Evolutionary conservation across 345 rosid genomes (phyloP), one percentile per base, ranked within the genome.

Genomic region (Erodium maritimum): DNA sequence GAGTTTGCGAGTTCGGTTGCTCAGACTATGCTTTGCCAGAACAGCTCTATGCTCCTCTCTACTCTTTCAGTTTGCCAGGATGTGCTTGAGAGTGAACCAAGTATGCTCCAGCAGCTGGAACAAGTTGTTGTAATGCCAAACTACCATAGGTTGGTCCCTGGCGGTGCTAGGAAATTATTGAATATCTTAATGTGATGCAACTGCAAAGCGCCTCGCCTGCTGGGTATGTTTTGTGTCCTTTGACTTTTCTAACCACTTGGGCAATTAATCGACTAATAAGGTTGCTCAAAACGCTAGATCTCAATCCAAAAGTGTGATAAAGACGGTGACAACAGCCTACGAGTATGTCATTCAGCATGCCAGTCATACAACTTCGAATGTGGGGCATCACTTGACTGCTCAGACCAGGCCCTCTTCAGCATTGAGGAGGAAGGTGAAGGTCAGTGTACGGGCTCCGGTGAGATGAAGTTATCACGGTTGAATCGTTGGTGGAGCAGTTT

Each of bases 1-100:
- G 99, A 48, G 95, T 87, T 73, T 93, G 99, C 20, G 99, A 93
- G 69, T 93, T 93, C 61, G 91, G 97, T 25, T 93, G 99, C 89
- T 93, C 99, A 13, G 99, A 93, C 74, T 93, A 93, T 68, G 96
- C 97, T 90, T 24, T 94, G 99, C 69, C 99, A 90, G 73, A 94
- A 90, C 74, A 94, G 95, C 82, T 87, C 96, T 52, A 67, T 69
- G n/a, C 86, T 94, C 63, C 75, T 87, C 19, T 78, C 87, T 12
- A 87, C 90, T 68, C 87, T 94, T 60, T 75, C 91, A 9, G 94
- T 81, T 18, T 94, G 99, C 82, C 83, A 77, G 71, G 75, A 87
- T 65, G 96, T 94, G 57, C 71, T 94, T 59, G 83, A 83, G 82
- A 80, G 76, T 61, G 99, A 94, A 63, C 79, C 86, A 21, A 87